Evolutionary conservation across 2,329 filamentous ascomycete genomes (phyloP).

Genomic region (Botrytis fabae): DNA sequence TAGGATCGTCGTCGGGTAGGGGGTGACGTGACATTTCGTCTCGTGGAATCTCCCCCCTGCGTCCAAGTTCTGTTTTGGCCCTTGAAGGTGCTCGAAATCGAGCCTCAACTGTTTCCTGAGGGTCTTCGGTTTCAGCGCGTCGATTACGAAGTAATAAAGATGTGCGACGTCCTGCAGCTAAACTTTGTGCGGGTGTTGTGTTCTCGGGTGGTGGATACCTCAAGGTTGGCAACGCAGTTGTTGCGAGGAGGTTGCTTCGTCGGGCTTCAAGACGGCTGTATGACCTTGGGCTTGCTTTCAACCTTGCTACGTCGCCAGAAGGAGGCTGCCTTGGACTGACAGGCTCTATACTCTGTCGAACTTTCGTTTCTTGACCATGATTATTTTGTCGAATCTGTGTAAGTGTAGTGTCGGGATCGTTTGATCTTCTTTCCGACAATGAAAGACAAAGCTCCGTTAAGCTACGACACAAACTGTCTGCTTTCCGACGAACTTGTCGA

Average conservation of each 20-base stretch:
- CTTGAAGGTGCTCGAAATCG: conserved; percentile 58
- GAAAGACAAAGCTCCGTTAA: conserved; percentile 90
- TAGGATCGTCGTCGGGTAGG: conserved; percentile 36
- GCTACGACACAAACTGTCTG: conserved; percentile 88
- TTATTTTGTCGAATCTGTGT: conserved; percentile 30
- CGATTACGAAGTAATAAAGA: conserved; percentile 51
- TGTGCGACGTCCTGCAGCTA: conserved; percentile 55
- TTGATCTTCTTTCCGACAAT: conserved; percentile 59
- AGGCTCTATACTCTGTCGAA: conserved; percentile 31
- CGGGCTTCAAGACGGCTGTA: conserved; percentile 40
- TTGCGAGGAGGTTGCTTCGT: conserved; percentile 40
- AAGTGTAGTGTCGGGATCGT: conserved; percentile 32
- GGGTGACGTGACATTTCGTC: conserved; percentile 46
- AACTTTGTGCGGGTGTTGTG: conserved; percentile 46
- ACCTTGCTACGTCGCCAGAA: conserved; percentile 30
- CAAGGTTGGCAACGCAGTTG: conserved; percentile 38
- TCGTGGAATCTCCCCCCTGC: conserved; percentile 41
- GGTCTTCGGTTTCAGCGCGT: conserved; percentile 39
- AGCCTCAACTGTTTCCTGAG: conserved; percentile 44
- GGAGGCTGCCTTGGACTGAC: conserved; percentile 29
- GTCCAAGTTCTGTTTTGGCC: conserved; percentile 56
- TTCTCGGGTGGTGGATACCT: conserved; percentile 37
- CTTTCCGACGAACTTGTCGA: conserved; percentile 83
- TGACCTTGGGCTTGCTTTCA: conserved; percentile 39
- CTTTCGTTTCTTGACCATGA: conserved; percentile 29